Percentiles rank a stretch among this genome's conserved stretches.
These are phyloP conservation scores for Zygotorulaspora mrakii DNA, from an alignment of 1,139 yeast genomes.

Conservation along the genomic window DNA sequence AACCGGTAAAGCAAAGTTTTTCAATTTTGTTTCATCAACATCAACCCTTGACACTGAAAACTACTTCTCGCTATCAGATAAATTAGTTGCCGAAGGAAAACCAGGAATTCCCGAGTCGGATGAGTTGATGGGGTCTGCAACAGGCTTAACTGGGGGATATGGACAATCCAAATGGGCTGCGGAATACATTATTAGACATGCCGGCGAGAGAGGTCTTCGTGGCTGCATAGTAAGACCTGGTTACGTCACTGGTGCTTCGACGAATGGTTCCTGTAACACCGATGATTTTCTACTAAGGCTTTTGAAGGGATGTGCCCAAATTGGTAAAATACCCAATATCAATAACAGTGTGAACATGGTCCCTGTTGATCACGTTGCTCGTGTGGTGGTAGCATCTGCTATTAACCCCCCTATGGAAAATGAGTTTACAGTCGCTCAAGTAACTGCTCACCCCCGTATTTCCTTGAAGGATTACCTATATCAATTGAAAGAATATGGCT, in stretches of 20 bases:
- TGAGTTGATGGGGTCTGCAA: conserved; percentile 71
- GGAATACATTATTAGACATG: conserved; percentile 79
- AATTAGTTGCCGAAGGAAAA: conserved; percentile 57
- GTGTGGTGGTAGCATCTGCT: conserved; percentile 80
- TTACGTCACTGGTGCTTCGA: conserved; percentile 82
- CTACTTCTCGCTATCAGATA: conserved; percentile 73
- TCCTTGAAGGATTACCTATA: conserved; percentile 71
- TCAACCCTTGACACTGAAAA: conserved; percentile 85
- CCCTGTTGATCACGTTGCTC: conserved; percentile 97
- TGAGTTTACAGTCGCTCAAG: conserved; percentile 76
- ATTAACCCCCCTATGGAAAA: conserved; percentile 61
- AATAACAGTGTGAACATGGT: conserved; percentile 89
- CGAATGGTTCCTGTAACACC: conserved; percentile 85
- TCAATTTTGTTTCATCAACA: conserved; percentile 92
- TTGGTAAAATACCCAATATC: conserved; percentile 82
- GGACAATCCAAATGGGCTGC: conserved; percentile 99
- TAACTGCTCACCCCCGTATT: conserved; percentile 95
- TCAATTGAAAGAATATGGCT: conserved; percentile 66
- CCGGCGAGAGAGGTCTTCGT: conserved; percentile 79
- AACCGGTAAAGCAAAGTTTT: conserved; percentile 78
- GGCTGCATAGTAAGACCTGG: conserved; percentile 96
- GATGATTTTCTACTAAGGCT: conserved; percentile 93
- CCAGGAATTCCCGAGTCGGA: conserved; percentile 78
- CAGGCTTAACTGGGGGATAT: conserved; percentile 85
- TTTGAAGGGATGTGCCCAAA: conserved; percentile 89